Conservation (phyloP, 208 protist genomes). For the Wallacemonas rigidus region DNA sequence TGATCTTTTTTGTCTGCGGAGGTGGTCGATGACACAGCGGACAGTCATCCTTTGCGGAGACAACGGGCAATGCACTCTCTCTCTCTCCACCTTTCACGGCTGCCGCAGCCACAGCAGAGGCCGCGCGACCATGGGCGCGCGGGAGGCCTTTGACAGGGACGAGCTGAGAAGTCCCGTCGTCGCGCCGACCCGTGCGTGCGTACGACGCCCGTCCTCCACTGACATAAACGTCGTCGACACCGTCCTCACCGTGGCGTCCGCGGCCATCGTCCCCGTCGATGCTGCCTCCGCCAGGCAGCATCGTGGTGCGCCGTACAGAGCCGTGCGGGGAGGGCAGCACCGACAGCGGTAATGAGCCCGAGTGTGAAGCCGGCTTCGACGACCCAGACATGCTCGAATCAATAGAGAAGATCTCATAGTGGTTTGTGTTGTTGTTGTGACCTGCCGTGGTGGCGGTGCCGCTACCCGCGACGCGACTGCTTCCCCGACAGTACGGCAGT, state of each 20-base stretch:
- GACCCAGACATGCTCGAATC: slow-evolving; percentile 5
- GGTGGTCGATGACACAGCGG: slow-evolving; percentile 63
- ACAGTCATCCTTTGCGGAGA: slow-evolving; percentile 28
- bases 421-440: neutral
- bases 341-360: neutral
- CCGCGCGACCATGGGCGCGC: neutral
- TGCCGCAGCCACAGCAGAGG: neutral
- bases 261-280: neutral
- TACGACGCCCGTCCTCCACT: neutral
- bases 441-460: neutral
- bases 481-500: no score
- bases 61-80: neutral
- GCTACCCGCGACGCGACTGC: neutral
- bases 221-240: neutral
- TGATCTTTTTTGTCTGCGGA: slow-evolving; percentile 32
- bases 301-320: neutral
- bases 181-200: no score
- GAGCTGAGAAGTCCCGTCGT: neutral
- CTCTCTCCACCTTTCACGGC: neutral
- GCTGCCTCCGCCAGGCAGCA: neutral
- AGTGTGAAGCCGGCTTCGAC: slow-evolving; percentile 6
- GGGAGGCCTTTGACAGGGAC: neutral
- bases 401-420: slow-evolving; percentile 18
- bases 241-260: neutral
- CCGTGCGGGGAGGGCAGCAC: neutral